These are phyloP conservation scores for Aspergillus terreus DNA, from an alignment of 2,329 filamentous ascomycete species.

Conservation along the genomic window DNA sequence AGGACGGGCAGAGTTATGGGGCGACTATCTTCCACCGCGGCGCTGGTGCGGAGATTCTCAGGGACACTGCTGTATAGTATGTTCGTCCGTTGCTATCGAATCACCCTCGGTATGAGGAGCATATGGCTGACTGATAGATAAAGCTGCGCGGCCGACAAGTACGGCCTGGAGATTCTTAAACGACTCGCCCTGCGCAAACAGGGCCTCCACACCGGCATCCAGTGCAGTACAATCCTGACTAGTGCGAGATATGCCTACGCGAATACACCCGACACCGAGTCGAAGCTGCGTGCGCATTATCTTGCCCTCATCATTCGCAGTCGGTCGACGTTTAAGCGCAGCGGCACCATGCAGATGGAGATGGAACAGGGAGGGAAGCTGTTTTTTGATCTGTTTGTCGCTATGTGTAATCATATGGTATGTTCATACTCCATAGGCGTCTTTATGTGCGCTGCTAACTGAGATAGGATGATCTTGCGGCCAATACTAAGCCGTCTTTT, in stretches of 20 bases:
- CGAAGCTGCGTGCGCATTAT: constrained; percentile 86
- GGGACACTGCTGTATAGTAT: constrained; percentile 82
- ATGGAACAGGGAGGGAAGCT: constrained; percentile 85
- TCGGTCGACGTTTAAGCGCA: constrained; percentile 83
- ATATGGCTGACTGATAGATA: neutral
- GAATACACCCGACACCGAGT: constrained; percentile 84
- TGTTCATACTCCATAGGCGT: neutral
- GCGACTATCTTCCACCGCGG: constrained; percentile 67
- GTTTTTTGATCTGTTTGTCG: constrained; percentile 92
- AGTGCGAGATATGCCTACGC: constrained; percentile 88
- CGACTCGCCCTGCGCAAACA: constrained; percentile 82
- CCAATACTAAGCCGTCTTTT: constrained; percentile 2
- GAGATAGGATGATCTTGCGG: constrained; percentile 20
- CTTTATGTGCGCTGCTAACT: neutral
- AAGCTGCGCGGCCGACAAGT: constrained; percentile 76
- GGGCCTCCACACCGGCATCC: constrained; percentile 78
- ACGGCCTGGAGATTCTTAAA: constrained; percentile 79
- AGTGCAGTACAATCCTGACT: constrained; percentile 77
- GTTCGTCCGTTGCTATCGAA: too few species aligned
- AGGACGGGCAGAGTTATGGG: constrained; percentile 48
- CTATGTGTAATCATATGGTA: constrained; percentile 86
- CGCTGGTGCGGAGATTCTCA: constrained; percentile 66
- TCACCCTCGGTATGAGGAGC: neutral
- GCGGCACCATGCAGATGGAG: constrained; percentile 91
- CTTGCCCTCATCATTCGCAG: constrained; percentile 88